These are phyloP conservation scores for Boletus reticulatus DNA, from an alignment of 768 basidiomycete species.

Conservation along the genomic window DNA sequence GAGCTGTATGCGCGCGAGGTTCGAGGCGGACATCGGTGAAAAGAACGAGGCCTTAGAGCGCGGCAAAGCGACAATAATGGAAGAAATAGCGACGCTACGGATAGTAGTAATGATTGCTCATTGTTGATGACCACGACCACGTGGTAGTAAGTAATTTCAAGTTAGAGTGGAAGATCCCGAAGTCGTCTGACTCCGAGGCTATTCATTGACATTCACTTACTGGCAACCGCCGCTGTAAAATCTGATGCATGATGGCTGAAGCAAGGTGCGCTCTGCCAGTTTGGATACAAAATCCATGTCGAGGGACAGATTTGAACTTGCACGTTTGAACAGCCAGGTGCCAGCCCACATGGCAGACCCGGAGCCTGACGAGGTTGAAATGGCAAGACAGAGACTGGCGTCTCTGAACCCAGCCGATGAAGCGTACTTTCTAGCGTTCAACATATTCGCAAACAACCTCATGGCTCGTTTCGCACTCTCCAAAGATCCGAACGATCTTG, in stretches of 20 bases:
- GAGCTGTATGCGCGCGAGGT: no score
- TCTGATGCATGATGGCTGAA: constrained; percentile 1
- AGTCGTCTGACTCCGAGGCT: no score
- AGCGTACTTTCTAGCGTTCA: constrained; percentile 9
- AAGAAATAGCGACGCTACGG: no score
- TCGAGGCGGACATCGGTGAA: no score
- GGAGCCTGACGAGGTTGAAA: constrained; percentile 6
- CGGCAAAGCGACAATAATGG: no score
- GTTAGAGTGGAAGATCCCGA: no score
- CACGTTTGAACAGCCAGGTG: not conserved
- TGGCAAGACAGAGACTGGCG: constrained; percentile 8
- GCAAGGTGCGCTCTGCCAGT: not conserved
- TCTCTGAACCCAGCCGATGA: constrained; percentile 4
- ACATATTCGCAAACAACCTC: constrained; percentile 8
- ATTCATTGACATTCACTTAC: no score
- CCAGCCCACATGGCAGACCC: not conserved
- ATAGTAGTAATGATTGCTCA: not conserved
- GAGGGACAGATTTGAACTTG: not conserved
- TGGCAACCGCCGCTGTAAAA: no score
- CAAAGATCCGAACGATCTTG: constrained; percentile 23
- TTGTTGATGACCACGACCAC: no score
- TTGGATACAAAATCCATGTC: not conserved
- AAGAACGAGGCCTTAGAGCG: no score
- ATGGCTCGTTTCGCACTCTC: constrained; percentile 22
- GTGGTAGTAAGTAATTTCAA: no score